Evolutionary conservation across 257 asterid species (phyloP), one percentile per base, ranked within the genome.

Genomic region (Haberlea rhodopensis): DNA sequence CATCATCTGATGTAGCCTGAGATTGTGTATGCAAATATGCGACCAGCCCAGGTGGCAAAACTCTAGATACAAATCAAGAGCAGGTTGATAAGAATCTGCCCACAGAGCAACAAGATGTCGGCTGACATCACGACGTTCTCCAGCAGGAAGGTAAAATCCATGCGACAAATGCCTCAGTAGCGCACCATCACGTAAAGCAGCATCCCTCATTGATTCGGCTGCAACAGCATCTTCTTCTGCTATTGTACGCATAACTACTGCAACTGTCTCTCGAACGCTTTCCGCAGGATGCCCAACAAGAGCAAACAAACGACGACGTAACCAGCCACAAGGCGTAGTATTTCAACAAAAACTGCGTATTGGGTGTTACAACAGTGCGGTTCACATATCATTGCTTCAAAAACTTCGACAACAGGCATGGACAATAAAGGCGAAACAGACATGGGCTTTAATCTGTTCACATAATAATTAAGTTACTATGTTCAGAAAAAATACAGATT

Each of bases 211-310:
- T 57, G 99, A 92, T 76, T 92, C 99, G 57, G 99, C 99, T 31
- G 99, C 99, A 72, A 92, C 97, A 26, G 97, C 99, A 82, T 92
- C 99, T 83, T 92, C 99, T 82, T 92, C 99, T 2, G 99, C 99
- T 72, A 92, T 92, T 52, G 99, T 89, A 63, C 99, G 94, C 99
- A 92, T 92, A 57, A 92, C 84, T 32, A 92, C 97, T 31, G 97
- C 97, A 46, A 92, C 94, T 2, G 94, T 85, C 76, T 92, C 99
- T 64, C 97, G 80, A 23, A 89, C 94, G 71, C 97, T 87, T 76
- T 89, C 99, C 3, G 97, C 97, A 27, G 99, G 96, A 79, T 92
- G 99, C 69, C 96, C 99, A 71, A 92, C 89, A 72, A 92, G 75
- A 34, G 97, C 95, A 82, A 92, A 92, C 82, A 92, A 81, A 73